Evolutionary conservation across 768 basidiomycete genomes (phyloP).

Genomic region (Phylloporus arenicola): DNA sequence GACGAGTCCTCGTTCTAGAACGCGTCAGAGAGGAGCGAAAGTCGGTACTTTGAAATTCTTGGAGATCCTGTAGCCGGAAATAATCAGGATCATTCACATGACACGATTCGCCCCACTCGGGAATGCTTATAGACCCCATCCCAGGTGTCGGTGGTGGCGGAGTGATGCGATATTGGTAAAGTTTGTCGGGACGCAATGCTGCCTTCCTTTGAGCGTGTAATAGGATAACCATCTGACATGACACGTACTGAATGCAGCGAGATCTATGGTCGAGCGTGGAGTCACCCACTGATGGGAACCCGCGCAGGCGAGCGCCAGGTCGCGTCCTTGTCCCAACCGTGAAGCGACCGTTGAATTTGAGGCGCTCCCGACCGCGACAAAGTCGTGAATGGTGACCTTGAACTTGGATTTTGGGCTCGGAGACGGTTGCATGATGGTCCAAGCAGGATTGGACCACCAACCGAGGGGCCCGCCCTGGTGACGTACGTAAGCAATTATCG

Average conservation of each 20-base stretch:
- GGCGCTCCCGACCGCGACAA: slow-evolving; percentile 4
- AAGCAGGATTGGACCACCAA: background rate
- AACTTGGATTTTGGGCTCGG: background rate
- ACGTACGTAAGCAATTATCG: no score
- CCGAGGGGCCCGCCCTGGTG: background rate
- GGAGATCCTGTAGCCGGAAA: slow-evolving; percentile 35
- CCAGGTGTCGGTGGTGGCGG: slow-evolving; percentile 13
- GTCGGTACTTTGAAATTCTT: slow-evolving; percentile 40
- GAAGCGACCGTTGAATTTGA: background rate
- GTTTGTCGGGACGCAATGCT: slow-evolving; percentile 14
- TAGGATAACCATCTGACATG: background rate
- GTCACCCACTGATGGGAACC: slow-evolving; percentile 14
- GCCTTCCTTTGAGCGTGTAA: slow-evolving; percentile 7
- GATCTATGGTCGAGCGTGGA: slow-evolving; percentile 9
- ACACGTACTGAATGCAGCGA: slow-evolving; percentile 21
- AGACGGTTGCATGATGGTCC: background rate
- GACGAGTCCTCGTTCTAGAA: background rate
- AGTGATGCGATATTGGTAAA: slow-evolving; percentile 21
- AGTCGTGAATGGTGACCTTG: slow-evolving; percentile 21
- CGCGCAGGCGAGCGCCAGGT: slow-evolving; percentile 16
- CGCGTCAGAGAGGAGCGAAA: slow-evolving; percentile 14
- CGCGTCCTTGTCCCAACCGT: slow-evolving; percentile 18
- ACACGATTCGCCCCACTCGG: slow-evolving; percentile 38
- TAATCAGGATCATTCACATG: slow-evolving; percentile 31
- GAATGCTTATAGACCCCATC: slow-evolving; percentile 3